phyloP scores from a whole-genome alignment of 1,139 yeast species.

The Suhomyces bribrorum region DNA sequence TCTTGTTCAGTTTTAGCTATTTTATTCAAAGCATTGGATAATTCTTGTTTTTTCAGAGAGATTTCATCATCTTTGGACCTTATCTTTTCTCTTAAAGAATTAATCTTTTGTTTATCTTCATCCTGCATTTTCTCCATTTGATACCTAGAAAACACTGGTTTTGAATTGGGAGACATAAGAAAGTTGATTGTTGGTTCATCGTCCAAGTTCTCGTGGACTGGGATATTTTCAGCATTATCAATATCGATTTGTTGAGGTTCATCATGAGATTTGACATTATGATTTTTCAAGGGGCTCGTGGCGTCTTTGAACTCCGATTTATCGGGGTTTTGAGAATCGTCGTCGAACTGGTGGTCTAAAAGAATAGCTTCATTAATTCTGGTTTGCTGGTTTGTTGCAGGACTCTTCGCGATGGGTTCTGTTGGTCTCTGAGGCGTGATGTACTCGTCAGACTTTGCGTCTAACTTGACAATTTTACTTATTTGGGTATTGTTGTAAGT shows the following conservation, averaged over 20 bases:
- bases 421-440: slow-evolving; percentile 46
- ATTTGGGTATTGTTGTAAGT: slow-evolving; percentile 23
- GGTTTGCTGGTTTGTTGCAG: slow-evolving; percentile 38
- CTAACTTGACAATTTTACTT: slow-evolving; percentile 21
- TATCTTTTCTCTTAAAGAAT: slow-evolving; percentile 11
- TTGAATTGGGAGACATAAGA: slow-evolving; percentile 38
- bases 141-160: slow-evolving; percentile 37
- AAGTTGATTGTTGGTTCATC: slow-evolving; percentile 36
- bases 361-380: slow-evolving; percentile 22
- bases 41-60: slow-evolving; percentile 6
- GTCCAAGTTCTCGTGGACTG: slow-evolving; percentile 12
- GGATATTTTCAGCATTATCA: slow-evolving; percentile 14
- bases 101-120: slow-evolving; percentile 21
- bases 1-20: slow-evolving; percentile 15
- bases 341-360: slow-evolving; percentile 12
- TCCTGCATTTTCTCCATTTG: slow-evolving; percentile 34
- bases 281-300: slow-evolving; percentile 29
- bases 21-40: slow-evolving; percentile 2
- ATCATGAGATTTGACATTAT: slow-evolving; percentile 9
- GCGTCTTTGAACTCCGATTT: slow-evolving; percentile 20
- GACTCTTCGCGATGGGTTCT: slow-evolving; percentile 46
- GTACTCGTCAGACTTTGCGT: slow-evolving; percentile 20
- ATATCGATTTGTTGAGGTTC: slow-evolving; percentile 8
- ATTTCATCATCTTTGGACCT: slow-evolving; percentile 8
- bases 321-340: slow-evolving; percentile 7